Evolutionary conservation across 352 stramenopile species (phyloP).

Genomic region (Pythium monospermum): DNA sequence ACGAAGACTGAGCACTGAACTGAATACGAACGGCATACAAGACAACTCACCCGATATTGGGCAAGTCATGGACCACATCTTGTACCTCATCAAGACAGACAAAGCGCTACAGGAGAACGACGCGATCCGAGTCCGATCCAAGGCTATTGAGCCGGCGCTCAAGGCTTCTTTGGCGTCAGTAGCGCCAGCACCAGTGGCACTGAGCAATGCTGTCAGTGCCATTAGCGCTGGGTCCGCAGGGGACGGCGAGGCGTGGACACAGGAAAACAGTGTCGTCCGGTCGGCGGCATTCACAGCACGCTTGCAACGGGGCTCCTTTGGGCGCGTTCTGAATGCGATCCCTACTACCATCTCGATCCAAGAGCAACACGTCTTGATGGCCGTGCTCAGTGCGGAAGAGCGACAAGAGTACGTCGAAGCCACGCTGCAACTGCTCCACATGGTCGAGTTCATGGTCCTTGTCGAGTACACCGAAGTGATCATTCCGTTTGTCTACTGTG

Average conservation of each 20-base stretch:
- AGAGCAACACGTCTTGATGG: constrained; percentile 4
- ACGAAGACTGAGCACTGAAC: neutral
- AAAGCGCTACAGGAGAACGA: neutral
- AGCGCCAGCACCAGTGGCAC: neutral
- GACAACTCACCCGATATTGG: no score
- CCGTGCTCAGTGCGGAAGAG: neutral
- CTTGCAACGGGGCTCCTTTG: neutral
- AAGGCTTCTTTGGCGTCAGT: neutral
- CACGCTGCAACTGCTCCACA: constrained; percentile 3
- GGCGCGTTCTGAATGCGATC: neutral
- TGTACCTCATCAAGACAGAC: constrained; percentile 1
- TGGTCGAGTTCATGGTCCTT: constrained; percentile 12
- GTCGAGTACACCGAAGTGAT: constrained; percentile 14
- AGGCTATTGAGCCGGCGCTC: neutral
- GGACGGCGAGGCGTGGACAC: no score
- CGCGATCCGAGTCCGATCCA: neutral
- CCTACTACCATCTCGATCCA: neutral
- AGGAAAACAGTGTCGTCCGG: no score
- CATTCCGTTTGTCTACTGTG: constrained; percentile 16
- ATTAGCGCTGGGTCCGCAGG: neutral
- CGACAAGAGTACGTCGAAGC: neutral
- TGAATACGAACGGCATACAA: neutral
- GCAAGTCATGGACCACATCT: neutral
- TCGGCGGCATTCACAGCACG: neutral
- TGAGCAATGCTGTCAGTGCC: neutral